Conservation (phyloP, 352 stramenopile species). For the Lagenidium giganteum region DNA sequence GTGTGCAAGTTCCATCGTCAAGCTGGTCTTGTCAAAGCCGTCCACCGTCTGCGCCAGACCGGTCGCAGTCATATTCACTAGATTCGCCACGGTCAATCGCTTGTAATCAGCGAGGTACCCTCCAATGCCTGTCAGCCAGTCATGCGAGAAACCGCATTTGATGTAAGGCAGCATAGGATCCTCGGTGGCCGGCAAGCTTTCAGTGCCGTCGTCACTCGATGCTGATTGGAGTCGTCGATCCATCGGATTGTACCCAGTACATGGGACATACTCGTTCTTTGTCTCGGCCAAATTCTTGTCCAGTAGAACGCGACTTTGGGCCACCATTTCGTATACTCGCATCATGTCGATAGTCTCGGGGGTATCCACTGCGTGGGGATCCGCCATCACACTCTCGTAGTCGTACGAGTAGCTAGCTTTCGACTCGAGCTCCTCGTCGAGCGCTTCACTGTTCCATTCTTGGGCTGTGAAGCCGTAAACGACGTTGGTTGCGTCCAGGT, state of each 20-base stretch:
- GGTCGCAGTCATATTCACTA: neutral
- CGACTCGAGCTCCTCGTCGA: constrained; percentile 7
- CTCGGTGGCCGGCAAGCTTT: no score
- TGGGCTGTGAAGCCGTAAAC: constrained; percentile 40
- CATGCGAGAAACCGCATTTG: no score
- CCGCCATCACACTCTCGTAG: no score
- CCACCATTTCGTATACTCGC: constrained; percentile 4
- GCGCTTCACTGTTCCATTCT: constrained; percentile 43
- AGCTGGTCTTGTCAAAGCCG: neutral
- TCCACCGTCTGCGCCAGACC: constrained; percentile 1
- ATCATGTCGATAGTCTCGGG: no score
- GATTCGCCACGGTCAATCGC: neutral
- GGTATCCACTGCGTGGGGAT: no score
- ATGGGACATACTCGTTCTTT: constrained; percentile 1
- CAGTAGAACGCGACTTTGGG: constrained; percentile 1
- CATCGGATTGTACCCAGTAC: neutral
- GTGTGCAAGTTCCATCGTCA: constrained; percentile 4
- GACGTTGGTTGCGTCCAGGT: constrained; percentile 29
- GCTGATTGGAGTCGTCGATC: neutral
- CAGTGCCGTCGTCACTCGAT: neutral
- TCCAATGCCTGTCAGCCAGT: no score
- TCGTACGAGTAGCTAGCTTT: constrained; percentile 5
- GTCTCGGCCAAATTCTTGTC: constrained; percentile 5
- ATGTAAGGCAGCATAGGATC: no score
- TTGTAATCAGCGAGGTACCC: no score